These are phyloP conservation scores for Lipomyces orientalis DNA, from an alignment of 805 yeast genomes.

Conservation along the genomic window DNA sequence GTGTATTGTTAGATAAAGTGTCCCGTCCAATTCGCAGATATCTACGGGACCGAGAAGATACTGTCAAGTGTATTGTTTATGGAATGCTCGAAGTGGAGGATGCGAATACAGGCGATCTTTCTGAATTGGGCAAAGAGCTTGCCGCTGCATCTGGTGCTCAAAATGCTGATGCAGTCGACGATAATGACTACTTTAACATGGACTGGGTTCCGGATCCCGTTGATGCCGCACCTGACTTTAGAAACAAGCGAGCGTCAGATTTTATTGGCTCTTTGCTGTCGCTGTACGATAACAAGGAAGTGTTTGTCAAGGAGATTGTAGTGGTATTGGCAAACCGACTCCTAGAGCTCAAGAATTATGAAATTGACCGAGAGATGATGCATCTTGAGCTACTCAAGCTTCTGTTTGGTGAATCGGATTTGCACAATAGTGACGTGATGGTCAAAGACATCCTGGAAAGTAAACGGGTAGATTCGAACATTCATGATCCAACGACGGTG, in stretches of 20 bases:
- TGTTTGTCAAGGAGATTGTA: slow-evolving; percentile 69
- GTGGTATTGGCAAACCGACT: slow-evolving; percentile 63
- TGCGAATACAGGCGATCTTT: slow-evolving; percentile 55
- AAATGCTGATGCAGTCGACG: slow-evolving; percentile 29
- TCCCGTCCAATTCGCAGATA: slow-evolving; percentile 76
- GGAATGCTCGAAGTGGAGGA: slow-evolving; percentile 63
- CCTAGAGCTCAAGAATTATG: slow-evolving; percentile 47
- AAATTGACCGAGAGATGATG: slow-evolving; percentile 40
- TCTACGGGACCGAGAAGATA: slow-evolving; percentile 74
- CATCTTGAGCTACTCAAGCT: slow-evolving; percentile 61
- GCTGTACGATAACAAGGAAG: slow-evolving; percentile 70
- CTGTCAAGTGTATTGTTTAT: slow-evolving; percentile 68
- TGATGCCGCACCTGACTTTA: slow-evolving; percentile 86
- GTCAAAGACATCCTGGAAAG: slow-evolving; percentile 70
- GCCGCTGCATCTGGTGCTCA: slow-evolving; percentile 14
- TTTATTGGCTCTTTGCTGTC: slow-evolving; percentile 73
- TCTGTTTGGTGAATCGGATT: slow-evolving; percentile 69
- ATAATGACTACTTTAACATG: slow-evolving; percentile 55
- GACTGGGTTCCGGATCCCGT: slow-evolving; percentile 86
- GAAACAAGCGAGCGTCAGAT: slow-evolving; percentile 51
- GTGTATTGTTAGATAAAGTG: slow-evolving; percentile 78
- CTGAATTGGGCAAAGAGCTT: slow-evolving; percentile 54
- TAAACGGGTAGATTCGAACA: slow-evolving; percentile 50
- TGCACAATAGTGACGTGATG: slow-evolving; percentile 83
- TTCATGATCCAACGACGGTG: slow-evolving; percentile 41